Base-by-base conservation (phyloP, 257 asterid species). In the Capsicum pubescens region DNA sequence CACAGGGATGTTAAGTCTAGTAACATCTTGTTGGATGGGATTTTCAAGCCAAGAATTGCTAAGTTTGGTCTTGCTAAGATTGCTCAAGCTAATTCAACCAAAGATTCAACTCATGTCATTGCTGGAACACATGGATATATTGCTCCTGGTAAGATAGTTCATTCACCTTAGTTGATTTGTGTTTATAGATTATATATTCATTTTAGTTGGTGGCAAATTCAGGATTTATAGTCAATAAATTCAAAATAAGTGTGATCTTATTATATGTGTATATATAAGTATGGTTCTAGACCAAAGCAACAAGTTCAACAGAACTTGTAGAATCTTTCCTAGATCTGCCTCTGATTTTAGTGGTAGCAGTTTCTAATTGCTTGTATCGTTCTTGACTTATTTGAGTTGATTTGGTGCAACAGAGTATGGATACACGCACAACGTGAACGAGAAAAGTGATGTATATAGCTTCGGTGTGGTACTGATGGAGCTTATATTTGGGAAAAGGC, bases 41-140 rank as follows among this genome's bases (percentile, higher is more conserved):
- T 85, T 26, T 36, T 92, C 83, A 91, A 93, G 88, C 99, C 99
- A 3, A 79, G 94, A 60, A 93, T 96, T 21, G 98, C 99, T 0
- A 98, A 96, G 89, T 96, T 96, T 32, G 99, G 99, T 1, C 93
- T 96, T 0, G 98, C 99, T 0, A 96, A 90, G 89, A 92, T 91
- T 19, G 85, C 89, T 82, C 98, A 89, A 61, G 60, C 89, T n/a
- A 71, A 85, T 60, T 60, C 91, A 0, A 46, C 10, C 50, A 87
- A 63, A 16, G 98, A 93, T 16, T 93, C 99, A 1, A 87, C 98
- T 69, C 94, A 89, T 60, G 84, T 92, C 55, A 87, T 96, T 64
- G 97, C 99, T 0, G 99, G 98, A 59, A 96, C 99, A 4, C 95
- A 89, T 76, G 99, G 99, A 26, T 96, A 96, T 35, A 96, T 96